phyloP scores from a whole-genome alignment of 257 asterid genomes.

The Eucommia ulmoides region DNA sequence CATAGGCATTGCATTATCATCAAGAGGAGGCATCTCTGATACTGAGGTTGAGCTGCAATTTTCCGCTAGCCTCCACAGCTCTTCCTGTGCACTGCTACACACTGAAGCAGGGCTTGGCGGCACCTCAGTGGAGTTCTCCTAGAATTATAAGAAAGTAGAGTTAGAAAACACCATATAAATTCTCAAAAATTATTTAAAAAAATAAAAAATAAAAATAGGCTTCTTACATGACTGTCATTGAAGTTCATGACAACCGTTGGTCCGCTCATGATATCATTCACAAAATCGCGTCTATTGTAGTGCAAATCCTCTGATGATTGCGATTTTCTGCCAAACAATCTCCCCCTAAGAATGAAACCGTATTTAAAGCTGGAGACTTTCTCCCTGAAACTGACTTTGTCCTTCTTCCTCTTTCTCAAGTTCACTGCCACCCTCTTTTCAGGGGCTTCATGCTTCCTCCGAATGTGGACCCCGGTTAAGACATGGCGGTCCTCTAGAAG shows the following conservation, averaged over 20 bases:
- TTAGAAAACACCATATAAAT: neutral
- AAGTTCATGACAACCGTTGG: constrained; percentile 34
- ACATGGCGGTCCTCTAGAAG: constrained; percentile 79
- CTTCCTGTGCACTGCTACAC: constrained; percentile 73
- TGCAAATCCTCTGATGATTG: constrained; percentile 34
- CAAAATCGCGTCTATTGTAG: constrained; percentile 25
- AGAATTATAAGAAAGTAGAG: constrained; percentile 6
- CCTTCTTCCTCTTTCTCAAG: constrained; percentile 54
- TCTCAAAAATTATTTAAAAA: neutral
- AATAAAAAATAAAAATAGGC: constrained; percentile 4
- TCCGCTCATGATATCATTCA: constrained; percentile 40
- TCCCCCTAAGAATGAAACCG: constrained; percentile 66
- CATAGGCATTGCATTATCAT: constrained; percentile 50
- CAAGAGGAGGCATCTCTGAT: constrained; percentile 45
- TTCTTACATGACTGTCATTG: constrained; percentile 60
- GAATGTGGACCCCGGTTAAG: constrained; percentile 61
- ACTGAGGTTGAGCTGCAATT: constrained; percentile 55
- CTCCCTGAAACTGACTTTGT: constrained; percentile 66
- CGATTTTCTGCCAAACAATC: constrained; percentile 67
- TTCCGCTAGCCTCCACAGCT: constrained; percentile 58
- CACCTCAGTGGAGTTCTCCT: constrained; percentile 93
- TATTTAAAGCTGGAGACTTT: constrained; percentile 76
- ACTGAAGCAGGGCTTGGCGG: constrained; percentile 99
- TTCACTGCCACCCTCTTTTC: constrained; percentile 54
- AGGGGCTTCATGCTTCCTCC: constrained; percentile 70